Conservation (phyloP, 768 basidiomycete species). For the Austroboletus eburneus region DNA sequence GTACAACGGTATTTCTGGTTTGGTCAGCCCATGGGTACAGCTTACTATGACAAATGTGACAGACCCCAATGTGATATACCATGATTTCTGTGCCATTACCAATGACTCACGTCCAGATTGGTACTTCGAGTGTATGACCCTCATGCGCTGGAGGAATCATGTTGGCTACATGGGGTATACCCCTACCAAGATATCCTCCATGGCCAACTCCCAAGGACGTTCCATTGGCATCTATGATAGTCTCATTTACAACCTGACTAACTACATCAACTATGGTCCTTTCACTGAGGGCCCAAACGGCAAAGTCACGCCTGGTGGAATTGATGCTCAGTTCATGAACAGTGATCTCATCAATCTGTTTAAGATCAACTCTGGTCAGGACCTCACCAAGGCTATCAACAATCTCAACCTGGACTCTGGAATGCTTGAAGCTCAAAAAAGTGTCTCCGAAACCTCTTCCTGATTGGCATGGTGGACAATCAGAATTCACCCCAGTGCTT, state of each 20-base stretch:
- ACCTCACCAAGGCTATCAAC: constrained; percentile 76
- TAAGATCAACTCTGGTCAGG: constrained; percentile 65
- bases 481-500: constrained; percentile 88
- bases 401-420: constrained; percentile 54
- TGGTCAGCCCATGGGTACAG: constrained; percentile 79
- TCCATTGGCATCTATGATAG: no score
- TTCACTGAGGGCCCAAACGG: constrained; percentile 43
- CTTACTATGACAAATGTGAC: constrained; percentile 75
- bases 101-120: constrained; percentile 63
- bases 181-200: no score
- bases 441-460: constrained; percentile 91
- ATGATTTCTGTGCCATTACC: constrained; percentile 83
- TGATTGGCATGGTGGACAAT: constrained; percentile 88
- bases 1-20: constrained; percentile 80
- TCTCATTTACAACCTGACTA: constrained; percentile 40
- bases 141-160: constrained; percentile 86
- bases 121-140: constrained; percentile 94
- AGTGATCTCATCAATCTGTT: constrained; percentile 47
- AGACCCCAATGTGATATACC: constrained; percentile 76
- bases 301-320: constrained; percentile 37
- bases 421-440: constrained; percentile 62
- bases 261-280: constrained; percentile 72
- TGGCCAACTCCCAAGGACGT: no score
- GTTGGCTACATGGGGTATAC: constrained; percentile 68
- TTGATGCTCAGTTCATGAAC: constrained; percentile 63